Evolutionary conservation across 148 eudicot species (phyloP).

Genomic region (Heliosperma pusillum): DNA sequence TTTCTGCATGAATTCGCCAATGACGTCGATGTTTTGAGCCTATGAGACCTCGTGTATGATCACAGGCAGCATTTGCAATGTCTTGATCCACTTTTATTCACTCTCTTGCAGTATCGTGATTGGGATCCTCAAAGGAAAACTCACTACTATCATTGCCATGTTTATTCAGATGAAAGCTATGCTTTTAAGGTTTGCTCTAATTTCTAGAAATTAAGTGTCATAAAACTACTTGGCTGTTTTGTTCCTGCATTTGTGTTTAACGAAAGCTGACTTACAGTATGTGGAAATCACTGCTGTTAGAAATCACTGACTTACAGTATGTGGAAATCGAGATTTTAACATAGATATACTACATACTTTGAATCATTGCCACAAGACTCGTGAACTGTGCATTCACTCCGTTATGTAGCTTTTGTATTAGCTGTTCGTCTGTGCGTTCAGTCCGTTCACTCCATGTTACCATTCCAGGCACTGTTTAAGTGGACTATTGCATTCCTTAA

Average conservation of each 20-base stretch:
- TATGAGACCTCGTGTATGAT: not conserved
- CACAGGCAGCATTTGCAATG: not conserved
- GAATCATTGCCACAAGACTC: not conserved
- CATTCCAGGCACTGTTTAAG: too few relatives aligned
- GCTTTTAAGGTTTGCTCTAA: constrained; percentile 49
- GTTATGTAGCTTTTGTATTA: too few relatives aligned
- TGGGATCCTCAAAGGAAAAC: constrained; percentile 58
- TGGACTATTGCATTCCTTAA: too few relatives aligned
- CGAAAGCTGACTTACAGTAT: not conserved
- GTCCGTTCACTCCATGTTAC: too few relatives aligned
- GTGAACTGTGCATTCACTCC: too few relatives aligned
- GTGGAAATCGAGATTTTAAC: not conserved
- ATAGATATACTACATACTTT: not conserved
- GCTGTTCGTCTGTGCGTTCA: too few relatives aligned
- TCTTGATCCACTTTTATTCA: not conserved
- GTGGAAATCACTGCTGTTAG: not conserved
- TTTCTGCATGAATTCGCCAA: too few relatives aligned
- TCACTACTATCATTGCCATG: constrained; percentile 51
- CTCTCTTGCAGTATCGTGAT: constrained; percentile 25
- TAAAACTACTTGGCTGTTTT: not conserved
- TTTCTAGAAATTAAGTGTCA: not conserved
- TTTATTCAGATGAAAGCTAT: constrained; percentile 45
- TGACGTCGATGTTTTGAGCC: too few relatives aligned
- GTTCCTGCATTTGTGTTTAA: not conserved
- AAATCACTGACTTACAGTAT: not conserved